Evolutionary conservation across 345 rosid genomes (phyloP), one percentile per base, ranked within the genome.

Genomic region (Aethionema arabicum): DNA sequence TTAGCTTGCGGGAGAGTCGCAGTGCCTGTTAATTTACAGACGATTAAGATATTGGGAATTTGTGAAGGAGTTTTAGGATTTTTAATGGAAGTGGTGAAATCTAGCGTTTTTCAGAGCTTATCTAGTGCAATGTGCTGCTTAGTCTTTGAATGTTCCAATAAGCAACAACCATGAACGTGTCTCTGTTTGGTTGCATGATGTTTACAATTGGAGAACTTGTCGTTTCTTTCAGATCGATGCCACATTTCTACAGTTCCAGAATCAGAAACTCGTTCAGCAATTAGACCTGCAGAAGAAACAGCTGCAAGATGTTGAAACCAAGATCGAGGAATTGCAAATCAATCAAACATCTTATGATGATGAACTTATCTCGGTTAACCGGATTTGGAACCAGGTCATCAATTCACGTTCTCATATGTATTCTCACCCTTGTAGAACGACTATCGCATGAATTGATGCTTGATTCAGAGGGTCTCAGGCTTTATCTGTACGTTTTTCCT

Each of bases 181-280:
- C 60, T 55, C 7, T 35, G 37, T 10, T 7, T 8, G 35, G 12
- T 6, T 37, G 47, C 41, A 36, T 61, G 42, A 15, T 32, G 43
- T 59, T 35, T 56, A 11, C 41, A 45, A 21, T 8, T 9, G 8
- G 5, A 11, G 32, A 39, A 15, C 11, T 42, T 27, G 39, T 41
- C 0, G 30, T 45, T 35, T 54, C 30, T 37, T 47, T 11, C 74
- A 92, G 99, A 85, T 79, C 65, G 96, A 87, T 48, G 85, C 91
- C 4, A 76, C 85, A 1, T 84, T 76, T 81, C 87, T 92, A 46
- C 99, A 85, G 59, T 66, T 72, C 42, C 89, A 89, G 78, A 92
- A 92, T 78, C 96, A 92, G 74, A 82, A 77, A 66, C 85, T 89
- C 2, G 90, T 87, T 12, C 96, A 85, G 75, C 90, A 84, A 41